Conservation (phyloP, 192 early-diverging fungal genomes). For the Podila minutissima region DNA sequence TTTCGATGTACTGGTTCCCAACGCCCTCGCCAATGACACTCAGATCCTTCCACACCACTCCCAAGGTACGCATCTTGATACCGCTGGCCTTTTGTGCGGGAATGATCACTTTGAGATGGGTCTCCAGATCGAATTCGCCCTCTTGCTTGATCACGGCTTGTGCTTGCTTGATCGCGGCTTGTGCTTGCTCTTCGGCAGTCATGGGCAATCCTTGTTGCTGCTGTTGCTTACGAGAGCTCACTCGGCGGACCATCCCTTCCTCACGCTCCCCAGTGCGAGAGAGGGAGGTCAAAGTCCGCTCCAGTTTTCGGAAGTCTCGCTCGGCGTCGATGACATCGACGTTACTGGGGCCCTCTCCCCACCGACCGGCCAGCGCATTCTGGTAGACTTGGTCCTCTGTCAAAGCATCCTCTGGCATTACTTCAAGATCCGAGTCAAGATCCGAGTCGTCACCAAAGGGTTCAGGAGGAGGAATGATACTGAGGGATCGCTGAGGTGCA, state of each 20-base stretch:
- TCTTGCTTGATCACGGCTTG: constrained; percentile 22
- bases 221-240: constrained; percentile 6
- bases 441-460: constrained; percentile 17
- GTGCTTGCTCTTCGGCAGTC: constrained; percentile 2
- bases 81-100: constrained; percentile 31
- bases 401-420: background rate
- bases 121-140: constrained; percentile 34
- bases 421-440: constrained; percentile 3
- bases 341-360: constrained; percentile 46
- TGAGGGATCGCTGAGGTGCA: background rate
- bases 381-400: constrained; percentile 27
- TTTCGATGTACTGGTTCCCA: constrained; percentile 28
- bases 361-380: constrained; percentile 28
- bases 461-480: constrained; percentile 29
- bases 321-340: constrained; percentile 39
- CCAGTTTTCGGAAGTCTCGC: constrained; percentile 37
- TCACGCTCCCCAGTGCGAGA: constrained; percentile 10
- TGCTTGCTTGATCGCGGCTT: constrained; percentile 11
- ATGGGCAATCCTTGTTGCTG: background rate
- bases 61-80: constrained; percentile 55
- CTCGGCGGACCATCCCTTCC: constrained; percentile 2
- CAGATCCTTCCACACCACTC: constrained; percentile 54
- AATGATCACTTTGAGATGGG: constrained; percentile 49
- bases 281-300: constrained; percentile 15
- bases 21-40: constrained; percentile 47